Conservation (phyloP, 1,139 yeast species). For the Diutina mesorugosa region DNA sequence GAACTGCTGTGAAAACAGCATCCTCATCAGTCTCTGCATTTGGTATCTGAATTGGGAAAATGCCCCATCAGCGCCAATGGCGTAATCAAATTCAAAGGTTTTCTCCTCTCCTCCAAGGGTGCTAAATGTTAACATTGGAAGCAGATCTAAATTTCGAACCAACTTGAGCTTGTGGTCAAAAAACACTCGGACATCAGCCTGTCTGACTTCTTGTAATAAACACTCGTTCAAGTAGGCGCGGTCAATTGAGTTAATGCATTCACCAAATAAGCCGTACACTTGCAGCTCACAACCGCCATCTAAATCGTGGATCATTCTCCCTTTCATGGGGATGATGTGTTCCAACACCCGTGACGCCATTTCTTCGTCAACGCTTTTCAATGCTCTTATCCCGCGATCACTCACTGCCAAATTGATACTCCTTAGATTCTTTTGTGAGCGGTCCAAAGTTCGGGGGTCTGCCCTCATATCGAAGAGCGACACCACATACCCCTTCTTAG, state of each 20-base stretch:
- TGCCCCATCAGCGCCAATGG: slow-evolving; percentile 83
- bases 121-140: slow-evolving; percentile 15
- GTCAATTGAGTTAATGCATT: slow-evolving; percentile 76
- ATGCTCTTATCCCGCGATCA: slow-evolving; percentile 65
- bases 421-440: slow-evolving; percentile 26
- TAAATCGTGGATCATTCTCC: slow-evolving; percentile 76
- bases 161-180: slow-evolving; percentile 45
- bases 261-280: slow-evolving; percentile 73
- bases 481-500: slow-evolving; percentile 62
- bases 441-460: slow-evolving; percentile 19
- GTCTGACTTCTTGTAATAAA: slow-evolving; percentile 46
- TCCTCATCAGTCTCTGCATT: slow-evolving; percentile 51
- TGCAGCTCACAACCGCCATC: slow-evolving; percentile 54
- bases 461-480: slow-evolving; percentile 49
- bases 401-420: slow-evolving; percentile 85
- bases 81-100: slow-evolving; percentile 33
- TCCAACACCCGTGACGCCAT: slow-evolving; percentile 45
- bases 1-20: slow-evolving; percentile 66
- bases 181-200: slow-evolving; percentile 26
- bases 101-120: slow-evolving; percentile 6
- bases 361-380: slow-evolving; percentile 45
- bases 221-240: slow-evolving; percentile 54
- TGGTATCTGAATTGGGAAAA: slow-evolving; percentile 64
- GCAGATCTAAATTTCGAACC: slow-evolving; percentile 11
- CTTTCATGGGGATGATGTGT: slow-evolving; percentile 71